Evolutionary conservation across 2,329 filamentous ascomycete genomes (phyloP).

Genomic region (Sporothrix humicola): DNA sequence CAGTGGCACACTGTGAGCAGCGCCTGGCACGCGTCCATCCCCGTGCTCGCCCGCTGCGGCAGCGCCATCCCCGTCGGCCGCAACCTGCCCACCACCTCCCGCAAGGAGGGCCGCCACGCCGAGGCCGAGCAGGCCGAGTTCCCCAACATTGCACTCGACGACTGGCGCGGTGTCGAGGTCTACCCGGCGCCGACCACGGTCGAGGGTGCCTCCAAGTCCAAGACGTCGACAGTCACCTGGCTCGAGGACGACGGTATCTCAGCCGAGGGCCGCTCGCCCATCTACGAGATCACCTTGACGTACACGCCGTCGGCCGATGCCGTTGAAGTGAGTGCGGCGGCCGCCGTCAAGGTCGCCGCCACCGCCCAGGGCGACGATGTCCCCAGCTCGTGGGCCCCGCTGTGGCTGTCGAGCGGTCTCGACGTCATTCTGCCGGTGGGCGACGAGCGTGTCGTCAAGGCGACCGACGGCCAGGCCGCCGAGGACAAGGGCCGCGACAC

Average conservation of each 20-base stretch:
- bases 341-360: constrained; percentile 27
- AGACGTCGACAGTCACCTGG: constrained; percentile 42
- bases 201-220: constrained; percentile 35
- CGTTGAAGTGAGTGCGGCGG: constrained; percentile 38
- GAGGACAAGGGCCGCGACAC: constrained; percentile 35
- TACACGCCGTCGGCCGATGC: constrained; percentile 38
- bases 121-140: constrained; percentile 42
- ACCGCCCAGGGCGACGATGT: constrained; percentile 35
- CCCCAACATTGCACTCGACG: constrained; percentile 42
- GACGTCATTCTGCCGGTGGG: constrained; percentile 44
- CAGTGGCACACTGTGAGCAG: constrained; percentile 44
- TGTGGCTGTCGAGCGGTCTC: constrained; percentile 42
- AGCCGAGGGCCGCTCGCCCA: constrained; percentile 39
- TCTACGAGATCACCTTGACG: constrained; percentile 38
- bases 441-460: constrained; percentile 42
- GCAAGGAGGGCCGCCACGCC: constrained; percentile 34
- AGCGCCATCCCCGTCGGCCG: constrained; percentile 46
- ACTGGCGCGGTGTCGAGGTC: constrained; percentile 47
- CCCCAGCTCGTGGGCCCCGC: constrained; percentile 39
- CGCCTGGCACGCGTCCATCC: constrained; percentile 44
- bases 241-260: constrained; percentile 45
- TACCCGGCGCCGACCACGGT: constrained; percentile 41
- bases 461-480: not conserved
- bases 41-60: constrained; percentile 44
- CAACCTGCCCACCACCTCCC: constrained; percentile 41